A percentile compares a stretch with the other conserved stretches of the same genome.
phyloP scores from a whole-genome alignment of 2,329 filamentous ascomycete species.

The Cladophialophora bantiana region DNA sequence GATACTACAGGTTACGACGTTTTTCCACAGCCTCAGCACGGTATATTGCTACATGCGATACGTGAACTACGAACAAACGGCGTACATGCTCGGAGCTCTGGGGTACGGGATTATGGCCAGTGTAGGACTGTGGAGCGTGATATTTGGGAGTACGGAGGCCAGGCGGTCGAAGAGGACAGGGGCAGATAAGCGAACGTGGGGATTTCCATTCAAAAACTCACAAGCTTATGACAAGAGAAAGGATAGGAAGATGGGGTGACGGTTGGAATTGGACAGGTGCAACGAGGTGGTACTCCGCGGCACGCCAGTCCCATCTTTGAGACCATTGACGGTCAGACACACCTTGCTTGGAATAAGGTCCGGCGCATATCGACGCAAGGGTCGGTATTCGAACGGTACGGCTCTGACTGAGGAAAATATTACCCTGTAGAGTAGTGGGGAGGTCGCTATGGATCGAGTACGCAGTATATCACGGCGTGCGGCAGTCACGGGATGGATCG shows the following conservation, averaged over 20 bases:
- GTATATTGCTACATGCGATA: constrained; percentile 75
- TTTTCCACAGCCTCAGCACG: constrained; percentile 69
- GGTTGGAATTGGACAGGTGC: background rate
- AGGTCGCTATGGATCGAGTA: background rate
- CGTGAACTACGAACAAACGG: constrained; percentile 60
- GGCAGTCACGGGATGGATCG: background rate
- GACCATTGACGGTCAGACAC: background rate
- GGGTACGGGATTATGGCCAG: constrained; percentile 65
- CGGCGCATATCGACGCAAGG: background rate
- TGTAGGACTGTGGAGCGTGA: constrained; percentile 69
- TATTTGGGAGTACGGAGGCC: constrained; percentile 65
- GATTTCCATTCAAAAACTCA: constrained; percentile 69
- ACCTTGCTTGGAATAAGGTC: background rate
- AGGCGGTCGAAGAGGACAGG: constrained; percentile 68
- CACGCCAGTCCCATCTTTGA: background rate
- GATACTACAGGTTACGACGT: constrained; percentile 68
- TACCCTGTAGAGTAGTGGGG: background rate
- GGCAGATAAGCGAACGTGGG: constrained; percentile 70
- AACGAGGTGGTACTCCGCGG: background rate
- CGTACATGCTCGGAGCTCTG: constrained; percentile 66
- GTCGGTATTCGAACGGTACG: background rate
- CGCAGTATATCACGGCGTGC: background rate
- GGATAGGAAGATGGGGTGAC: constrained; percentile 46
- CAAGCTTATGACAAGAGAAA: constrained; percentile 63
- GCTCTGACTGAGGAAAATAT: background rate